Base-by-base conservation (phyloP, 2,329 filamentous ascomycete species). In the Davidsoniella virescens region DNA sequence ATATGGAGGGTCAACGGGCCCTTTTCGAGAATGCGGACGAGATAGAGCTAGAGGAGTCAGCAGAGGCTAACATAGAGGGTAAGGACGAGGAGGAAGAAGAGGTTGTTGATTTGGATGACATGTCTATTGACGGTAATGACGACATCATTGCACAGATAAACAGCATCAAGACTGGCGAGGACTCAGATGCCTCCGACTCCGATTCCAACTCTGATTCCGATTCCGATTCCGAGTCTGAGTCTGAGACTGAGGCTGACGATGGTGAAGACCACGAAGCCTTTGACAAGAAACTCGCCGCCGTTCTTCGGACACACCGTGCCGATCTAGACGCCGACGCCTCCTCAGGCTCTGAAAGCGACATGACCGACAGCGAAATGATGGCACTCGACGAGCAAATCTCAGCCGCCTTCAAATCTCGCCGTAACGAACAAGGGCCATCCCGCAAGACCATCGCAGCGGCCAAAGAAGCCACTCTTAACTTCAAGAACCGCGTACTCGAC, bases 341-440 rank as follows among this genome's bases (percentile, higher is more conserved):
- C 1, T 74, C 71, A 1, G 78, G 78, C 26, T 74, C 74, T 8
- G 82, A 83, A 53, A 79, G 76, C 2, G 86, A 94, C 64, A 94
- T 98, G 87, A 83, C 87, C 54, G 90, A 96, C 65, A 87, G 90
- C 16, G 83, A 94, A 61, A 96, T 96, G 92, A 80, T 94, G 66
- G 80, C 80, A 3, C 70, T 96, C 14, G 90, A 96, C 59, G 75
- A 76, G 9, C 82, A 90, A 60, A 76, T 98, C 3, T 78, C 80
- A 47, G 84, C 85, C 55, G 86, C 95, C 54, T 93, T 96, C 71
- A 79, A 80, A 56, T 80, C 88, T 56, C 79, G 81, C 45, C 77
- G 76, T 56, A 81, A 86, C 62, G 57, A 58, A 16, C 69, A 69
- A 14, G 67, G 70, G 1, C 80, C 73, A 62, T 82, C 83, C 60